Evolutionary conservation across 441 rosid genomes (phyloP).

Genomic region (Theobroma grandiflorum): DNA sequence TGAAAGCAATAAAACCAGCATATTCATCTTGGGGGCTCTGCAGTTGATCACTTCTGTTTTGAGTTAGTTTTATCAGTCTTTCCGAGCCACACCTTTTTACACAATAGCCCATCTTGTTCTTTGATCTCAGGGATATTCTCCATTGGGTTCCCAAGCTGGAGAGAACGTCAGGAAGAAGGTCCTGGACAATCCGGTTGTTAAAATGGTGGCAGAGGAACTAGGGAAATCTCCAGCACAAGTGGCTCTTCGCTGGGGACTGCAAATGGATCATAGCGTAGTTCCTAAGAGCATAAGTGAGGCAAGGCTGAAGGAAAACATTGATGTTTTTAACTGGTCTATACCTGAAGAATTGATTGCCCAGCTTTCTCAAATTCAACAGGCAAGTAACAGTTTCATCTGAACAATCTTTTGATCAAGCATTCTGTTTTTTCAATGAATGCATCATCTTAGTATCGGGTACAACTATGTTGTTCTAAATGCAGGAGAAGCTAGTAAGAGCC

Average conservation of each 20-base stretch:
- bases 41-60: background rate
- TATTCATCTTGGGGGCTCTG: background rate
- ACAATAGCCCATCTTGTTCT: background rate
- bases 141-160: constrained; percentile 39
- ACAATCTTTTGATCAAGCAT: background rate
- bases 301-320: constrained; percentile 47
- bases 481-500: constrained; percentile 28
- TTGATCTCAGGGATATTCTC: constrained; percentile 39
- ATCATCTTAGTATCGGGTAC: background rate
- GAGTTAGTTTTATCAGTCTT: background rate
- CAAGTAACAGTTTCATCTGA: constrained; percentile 19
- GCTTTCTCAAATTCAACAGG: constrained; percentile 28
- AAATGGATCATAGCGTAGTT: constrained; percentile 45
- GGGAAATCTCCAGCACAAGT: constrained; percentile 40
- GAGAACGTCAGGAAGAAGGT: constrained; percentile 35
- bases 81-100: background rate
- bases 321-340: constrained; percentile 43
- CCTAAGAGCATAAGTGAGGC: constrained; percentile 45
- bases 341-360: constrained; percentile 37
- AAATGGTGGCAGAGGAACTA: constrained; percentile 27
- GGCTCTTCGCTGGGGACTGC: constrained; percentile 46
- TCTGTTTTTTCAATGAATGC: background rate
- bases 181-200: constrained; percentile 33
- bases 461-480: background rate
- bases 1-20: background rate